Evolutionary conservation across 345 rosid species (phyloP).

Genomic region (Brassica rapa): DNA sequence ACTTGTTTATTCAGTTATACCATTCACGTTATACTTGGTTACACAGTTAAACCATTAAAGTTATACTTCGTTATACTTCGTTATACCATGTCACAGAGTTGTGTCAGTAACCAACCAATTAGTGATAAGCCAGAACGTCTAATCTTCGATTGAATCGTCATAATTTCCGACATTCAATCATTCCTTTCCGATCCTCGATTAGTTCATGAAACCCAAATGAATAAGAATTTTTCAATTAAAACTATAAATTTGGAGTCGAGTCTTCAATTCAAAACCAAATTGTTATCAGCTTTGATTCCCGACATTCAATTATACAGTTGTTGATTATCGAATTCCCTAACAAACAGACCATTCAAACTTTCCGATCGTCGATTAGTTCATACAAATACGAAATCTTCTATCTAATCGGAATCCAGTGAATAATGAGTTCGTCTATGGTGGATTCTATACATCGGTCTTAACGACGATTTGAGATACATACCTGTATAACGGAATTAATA

Average conservation of each 20-base stretch:
- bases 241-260: no score
- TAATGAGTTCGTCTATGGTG: neutral
- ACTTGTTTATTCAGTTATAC: neutral
- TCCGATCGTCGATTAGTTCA: neutral
- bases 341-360: neutral
- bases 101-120: neutral
- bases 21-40: neutral
- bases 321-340: neutral
- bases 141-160: neutral
- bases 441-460: neutral
- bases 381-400: neutral
- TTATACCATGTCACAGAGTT: neutral
- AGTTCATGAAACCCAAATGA: neutral
- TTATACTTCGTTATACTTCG: no score
- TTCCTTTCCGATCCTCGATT: neutral
- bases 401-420: neutral
- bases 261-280: neutral
- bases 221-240: no score
- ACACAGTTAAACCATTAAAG: neutral
- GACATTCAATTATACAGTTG: neutral
- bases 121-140: neutral
- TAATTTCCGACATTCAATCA: neutral
- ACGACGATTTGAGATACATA: neutral
- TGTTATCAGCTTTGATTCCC: neutral
- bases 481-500: no score